Evolutionary conservation across 2,329 filamentous ascomycete genomes (phyloP).

Genomic region (Penicillium sp.): DNA sequence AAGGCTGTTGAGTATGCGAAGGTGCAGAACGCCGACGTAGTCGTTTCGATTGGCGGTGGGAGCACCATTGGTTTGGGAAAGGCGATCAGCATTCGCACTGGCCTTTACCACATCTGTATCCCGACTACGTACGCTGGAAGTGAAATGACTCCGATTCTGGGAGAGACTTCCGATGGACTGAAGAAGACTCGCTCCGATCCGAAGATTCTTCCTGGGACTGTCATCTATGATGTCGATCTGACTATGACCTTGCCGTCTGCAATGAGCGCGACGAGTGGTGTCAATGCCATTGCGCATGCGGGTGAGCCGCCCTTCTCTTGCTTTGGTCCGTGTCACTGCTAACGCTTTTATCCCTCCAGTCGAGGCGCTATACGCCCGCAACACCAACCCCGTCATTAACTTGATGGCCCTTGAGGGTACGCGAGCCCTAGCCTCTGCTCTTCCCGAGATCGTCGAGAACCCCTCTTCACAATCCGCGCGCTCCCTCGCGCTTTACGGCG

Average conservation of each 20-base stretch:
- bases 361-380: conserved; percentile 66
- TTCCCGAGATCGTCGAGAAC: conserved; percentile 58
- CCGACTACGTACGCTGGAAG: conserved; percentile 67
- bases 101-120: conserved; percentile 63
- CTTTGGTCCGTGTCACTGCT: neutral
- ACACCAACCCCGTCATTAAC: conserved; percentile 64
- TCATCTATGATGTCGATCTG: conserved; percentile 69
- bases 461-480: conserved; percentile 54
- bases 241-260: conserved; percentile 62
- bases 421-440: conserved; percentile 56
- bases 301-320: conserved; percentile 37
- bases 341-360: conserved; percentile 41
- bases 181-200: conserved; percentile 64
- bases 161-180: conserved; percentile 62
- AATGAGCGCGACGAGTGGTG: conserved; percentile 62
- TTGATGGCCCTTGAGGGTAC: conserved; percentile 64
- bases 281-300: conserved; percentile 70
- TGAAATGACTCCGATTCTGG: conserved; percentile 69
- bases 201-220: conserved; percentile 63
- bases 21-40: conserved; percentile 55
- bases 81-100: conserved; percentile 59
- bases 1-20: conserved; percentile 57
- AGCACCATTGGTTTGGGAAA: conserved; percentile 68
- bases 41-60: conserved; percentile 67
- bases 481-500: conserved; percentile 62